These are phyloP conservation scores for Salvia splendens DNA, from an alignment of 257 asterid genomes.

Conservation along the genomic window DNA sequence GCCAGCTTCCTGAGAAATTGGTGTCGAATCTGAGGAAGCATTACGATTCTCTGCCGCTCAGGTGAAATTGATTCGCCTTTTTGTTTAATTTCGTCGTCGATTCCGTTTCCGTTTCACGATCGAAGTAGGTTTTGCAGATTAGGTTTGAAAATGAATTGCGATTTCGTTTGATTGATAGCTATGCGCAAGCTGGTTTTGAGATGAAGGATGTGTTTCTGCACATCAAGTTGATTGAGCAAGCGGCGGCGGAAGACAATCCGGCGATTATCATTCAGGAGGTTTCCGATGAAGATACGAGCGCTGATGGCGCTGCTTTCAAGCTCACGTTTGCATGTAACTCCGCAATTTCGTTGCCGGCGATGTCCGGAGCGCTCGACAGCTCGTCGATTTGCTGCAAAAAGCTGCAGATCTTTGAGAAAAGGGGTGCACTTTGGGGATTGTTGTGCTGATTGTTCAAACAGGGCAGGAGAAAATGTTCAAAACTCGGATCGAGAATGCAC, in stretches of 20 bases:
- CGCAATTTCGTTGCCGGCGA: conserved; percentile 84
- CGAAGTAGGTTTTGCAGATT: conserved; percentile 18
- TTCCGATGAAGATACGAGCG: conserved; percentile 60
- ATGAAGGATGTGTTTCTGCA: conserved; percentile 97
- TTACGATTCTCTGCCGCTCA: conserved; percentile 90
- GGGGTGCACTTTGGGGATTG: conserved; percentile 81
- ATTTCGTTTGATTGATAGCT: conserved; percentile 46
- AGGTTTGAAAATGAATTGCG: conserved; percentile 15
- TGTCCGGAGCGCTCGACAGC: conserved; percentile 87
- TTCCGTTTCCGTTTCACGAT: conserved; percentile 1
- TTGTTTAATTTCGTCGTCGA: neutral
- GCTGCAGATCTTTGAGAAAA: conserved; percentile 95
- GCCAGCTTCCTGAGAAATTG: conserved; percentile 93
- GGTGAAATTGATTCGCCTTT: conserved; percentile 45
- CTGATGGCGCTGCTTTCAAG: conserved; percentile 60
- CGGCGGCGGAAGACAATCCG: conserved; percentile 72
- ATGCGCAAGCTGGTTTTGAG: conserved; percentile 89
- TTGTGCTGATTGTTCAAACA: conserved; percentile 59
- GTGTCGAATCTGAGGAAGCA: conserved; percentile 92
- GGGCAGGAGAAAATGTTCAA: conserved; percentile 82
- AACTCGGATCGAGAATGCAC: conserved; percentile 75
- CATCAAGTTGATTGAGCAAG: conserved; percentile 88
- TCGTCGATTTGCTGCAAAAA: conserved; percentile 86
- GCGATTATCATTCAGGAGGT: conserved; percentile 77
- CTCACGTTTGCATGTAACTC: conserved; percentile 92